Evolutionary conservation across 2,329 filamentous ascomycete genomes (phyloP), one percentile per base, ranked within the genome.

Genomic region (Zymoseptoria ardabiliae): DNA sequence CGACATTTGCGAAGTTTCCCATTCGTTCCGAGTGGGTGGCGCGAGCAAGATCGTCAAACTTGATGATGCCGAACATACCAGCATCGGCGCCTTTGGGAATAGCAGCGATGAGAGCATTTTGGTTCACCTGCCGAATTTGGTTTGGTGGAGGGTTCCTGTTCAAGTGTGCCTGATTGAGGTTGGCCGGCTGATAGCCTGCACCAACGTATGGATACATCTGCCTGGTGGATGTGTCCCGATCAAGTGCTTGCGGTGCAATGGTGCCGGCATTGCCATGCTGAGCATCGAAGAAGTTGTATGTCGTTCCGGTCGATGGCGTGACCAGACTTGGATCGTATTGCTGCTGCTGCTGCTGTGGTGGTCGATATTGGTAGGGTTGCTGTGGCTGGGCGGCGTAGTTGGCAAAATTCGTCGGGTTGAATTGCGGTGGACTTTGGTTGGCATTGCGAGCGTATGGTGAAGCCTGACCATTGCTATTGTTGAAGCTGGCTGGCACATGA

Each of bases 1-100:
- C 76, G 56, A 80, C 64, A 60, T 73, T 76, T 61, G 78, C 72
- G 53, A 75, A 78, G 65, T 74, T 73, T 65, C 75, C 73, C 63
- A 80, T 63, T 19, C 74, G 69, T 65, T 66, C 70, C 35, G 77
- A 78, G 53, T 76, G 76, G 28, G 78, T 80, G 19, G 74, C 74
- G 63, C 73, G 73, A 41, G 71, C 71, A 25, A 81, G 66, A 28
- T 71, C 66, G 63, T 75, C 69, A 59, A 72, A 71, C 64, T 77
- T 73, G 63, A 77, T 70, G 59, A 78, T 69, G 61, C 71, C 70
- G 55, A 79, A 77, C 48, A 72, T 72, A 57, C 76, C 77, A 25
- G 60, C 55, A 49, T 63, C 60, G 20, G 61, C 61, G 22, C 70
- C 65, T 10, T 67, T 60, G 1, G 72, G 72, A 3, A 74, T 68